Evolutionary conservation across 2,329 filamentous ascomycete species (phyloP).

Genomic region (Colletotrichum sp.): DNA sequence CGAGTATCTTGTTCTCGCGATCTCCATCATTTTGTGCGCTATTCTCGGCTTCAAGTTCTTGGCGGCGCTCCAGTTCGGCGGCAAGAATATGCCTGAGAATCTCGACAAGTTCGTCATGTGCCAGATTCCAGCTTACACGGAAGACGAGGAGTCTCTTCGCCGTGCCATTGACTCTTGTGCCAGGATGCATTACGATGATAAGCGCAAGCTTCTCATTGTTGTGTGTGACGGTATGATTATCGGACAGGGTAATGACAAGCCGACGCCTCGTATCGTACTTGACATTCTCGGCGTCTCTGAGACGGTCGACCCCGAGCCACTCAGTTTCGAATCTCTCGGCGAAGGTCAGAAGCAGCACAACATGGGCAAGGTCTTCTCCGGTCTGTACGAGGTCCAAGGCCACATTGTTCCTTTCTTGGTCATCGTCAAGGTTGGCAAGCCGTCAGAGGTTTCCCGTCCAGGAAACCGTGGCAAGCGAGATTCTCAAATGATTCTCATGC

Average conservation of each 20-base stretch:
- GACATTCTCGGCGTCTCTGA: slow-evolving; percentile 97
- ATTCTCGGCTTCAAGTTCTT: slow-evolving; percentile 97
- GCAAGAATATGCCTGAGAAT: slow-evolving; percentile 91
- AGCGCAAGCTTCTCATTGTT: slow-evolving; percentile 91
- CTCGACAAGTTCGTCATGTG: slow-evolving; percentile 98
- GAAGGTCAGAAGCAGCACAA: slow-evolving; percentile 98
- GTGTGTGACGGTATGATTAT: slow-evolving; percentile 99
- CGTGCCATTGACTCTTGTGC: slow-evolving; percentile 97
- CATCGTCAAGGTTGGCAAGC: slow-evolving; percentile 96
- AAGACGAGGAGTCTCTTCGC: slow-evolving; percentile 96
- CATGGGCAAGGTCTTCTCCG: slow-evolving; percentile 98
- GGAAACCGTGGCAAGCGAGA: slow-evolving; percentile 99
- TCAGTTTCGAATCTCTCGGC: slow-evolving; percentile 95
- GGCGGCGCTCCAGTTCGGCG: slow-evolving; percentile 91
- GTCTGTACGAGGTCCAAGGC: slow-evolving; percentile 95
- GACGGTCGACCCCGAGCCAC: slow-evolving; percentile 89
- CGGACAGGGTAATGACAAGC: slow-evolving; percentile 94
- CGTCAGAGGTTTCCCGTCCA: slow-evolving; percentile 91
- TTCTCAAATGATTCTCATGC: slow-evolving; percentile 98
- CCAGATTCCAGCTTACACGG: slow-evolving; percentile 96
- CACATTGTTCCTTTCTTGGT: slow-evolving; percentile 98
- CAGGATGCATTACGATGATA: slow-evolving; percentile 96
- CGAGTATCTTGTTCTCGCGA: slow-evolving; percentile 84
- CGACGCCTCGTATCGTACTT: slow-evolving; percentile 93
- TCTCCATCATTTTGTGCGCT: slow-evolving; percentile 79